phyloP scores from a whole-genome alignment of 345 rosid species.

The Arabis alpina region DNA sequence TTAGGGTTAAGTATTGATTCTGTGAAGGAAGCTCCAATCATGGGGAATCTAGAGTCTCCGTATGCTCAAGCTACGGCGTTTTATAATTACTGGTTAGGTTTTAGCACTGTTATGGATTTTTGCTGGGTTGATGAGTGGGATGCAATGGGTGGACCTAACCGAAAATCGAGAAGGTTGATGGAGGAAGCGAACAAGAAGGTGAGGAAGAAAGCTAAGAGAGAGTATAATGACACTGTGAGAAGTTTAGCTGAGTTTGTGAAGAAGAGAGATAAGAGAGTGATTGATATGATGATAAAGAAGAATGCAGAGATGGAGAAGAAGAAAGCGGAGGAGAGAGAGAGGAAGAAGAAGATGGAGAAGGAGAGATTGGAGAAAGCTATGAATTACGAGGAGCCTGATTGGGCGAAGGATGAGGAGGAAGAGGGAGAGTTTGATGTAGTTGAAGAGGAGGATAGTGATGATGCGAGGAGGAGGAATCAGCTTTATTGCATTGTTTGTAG shows the following conservation, averaged over 20 bases:
- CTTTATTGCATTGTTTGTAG: conserved; percentile 85
- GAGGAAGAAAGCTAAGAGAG: conserved; percentile 82
- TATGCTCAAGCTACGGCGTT: conserved; percentile 82
- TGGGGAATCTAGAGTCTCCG: conserved; percentile 85
- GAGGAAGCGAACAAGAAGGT: conserved; percentile 94
- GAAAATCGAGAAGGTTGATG: conserved; percentile 81
- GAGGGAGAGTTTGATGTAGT: conserved; percentile 36
- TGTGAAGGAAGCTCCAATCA: conserved; percentile 74
- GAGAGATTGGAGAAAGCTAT: conserved; percentile 67
- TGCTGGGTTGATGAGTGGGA: conserved; percentile 85
- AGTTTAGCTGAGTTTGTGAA: conserved; percentile 81
- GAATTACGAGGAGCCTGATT: conserved; percentile 67
- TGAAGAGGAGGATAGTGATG: conserved; percentile 45
- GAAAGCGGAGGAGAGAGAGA: conserved; percentile 63
- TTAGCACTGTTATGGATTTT: conserved; percentile 85
- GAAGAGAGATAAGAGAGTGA: conserved; percentile 95
- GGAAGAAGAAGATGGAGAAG: conserved; percentile 66
- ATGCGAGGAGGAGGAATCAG: conserved; percentile 52
- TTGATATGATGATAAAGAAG: conserved; percentile 74
- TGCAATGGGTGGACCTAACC: conserved; percentile 67
- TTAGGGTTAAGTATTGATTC: conserved; percentile 63
- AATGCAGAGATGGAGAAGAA: conserved; percentile 66
- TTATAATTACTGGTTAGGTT: conserved; percentile 84
- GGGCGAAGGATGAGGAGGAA: conserved; percentile 62
- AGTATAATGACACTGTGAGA: conserved; percentile 82